These are phyloP conservation scores for Colletotrichum euphorbiae DNA, from an alignment of 2,329 filamentous ascomycete genomes.

Conservation along the genomic window DNA sequence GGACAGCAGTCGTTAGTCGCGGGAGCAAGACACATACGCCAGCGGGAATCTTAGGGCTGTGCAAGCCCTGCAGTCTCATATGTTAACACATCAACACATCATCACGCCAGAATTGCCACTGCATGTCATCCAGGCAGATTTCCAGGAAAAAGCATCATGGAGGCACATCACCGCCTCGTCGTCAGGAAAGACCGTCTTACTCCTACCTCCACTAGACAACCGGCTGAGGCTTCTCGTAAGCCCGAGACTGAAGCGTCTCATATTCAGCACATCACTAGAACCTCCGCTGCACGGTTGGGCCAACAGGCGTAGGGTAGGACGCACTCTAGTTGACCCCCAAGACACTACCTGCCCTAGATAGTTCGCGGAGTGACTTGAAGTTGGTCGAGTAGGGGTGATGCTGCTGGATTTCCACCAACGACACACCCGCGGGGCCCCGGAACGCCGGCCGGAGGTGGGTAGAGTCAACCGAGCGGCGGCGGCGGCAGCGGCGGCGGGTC, in stretches of 20 bases:
- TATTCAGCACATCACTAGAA: too few species aligned
- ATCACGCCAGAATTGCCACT: too few species aligned
- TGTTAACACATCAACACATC: too few species aligned
- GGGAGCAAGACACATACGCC: too few species aligned
- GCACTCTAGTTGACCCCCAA: background rate
- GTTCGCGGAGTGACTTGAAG: background rate
- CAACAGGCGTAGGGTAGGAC: too few species aligned
- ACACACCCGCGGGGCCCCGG: conserved; percentile 6
- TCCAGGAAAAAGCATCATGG: background rate
- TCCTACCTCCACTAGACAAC: background rate
- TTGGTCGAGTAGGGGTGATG: background rate
- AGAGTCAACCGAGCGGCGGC: conserved; percentile 2
- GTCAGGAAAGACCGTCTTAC: background rate
- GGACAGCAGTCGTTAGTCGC: too few species aligned
- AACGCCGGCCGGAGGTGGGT: conserved; percentile 17
- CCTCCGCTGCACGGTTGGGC: too few species aligned
- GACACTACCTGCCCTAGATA: background rate
- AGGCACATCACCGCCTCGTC: conserved; percentile 2
- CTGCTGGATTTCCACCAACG: background rate
- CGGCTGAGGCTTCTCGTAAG: background rate
- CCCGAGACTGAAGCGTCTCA: too few species aligned
- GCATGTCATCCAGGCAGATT: background rate
- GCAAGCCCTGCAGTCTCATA: too few species aligned
- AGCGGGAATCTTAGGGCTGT: too few species aligned
- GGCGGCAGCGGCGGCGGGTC: conserved; percentile 11